Conservation (phyloP, 176 grass and related monocot species). For the Dactylis glomerata region DNA sequence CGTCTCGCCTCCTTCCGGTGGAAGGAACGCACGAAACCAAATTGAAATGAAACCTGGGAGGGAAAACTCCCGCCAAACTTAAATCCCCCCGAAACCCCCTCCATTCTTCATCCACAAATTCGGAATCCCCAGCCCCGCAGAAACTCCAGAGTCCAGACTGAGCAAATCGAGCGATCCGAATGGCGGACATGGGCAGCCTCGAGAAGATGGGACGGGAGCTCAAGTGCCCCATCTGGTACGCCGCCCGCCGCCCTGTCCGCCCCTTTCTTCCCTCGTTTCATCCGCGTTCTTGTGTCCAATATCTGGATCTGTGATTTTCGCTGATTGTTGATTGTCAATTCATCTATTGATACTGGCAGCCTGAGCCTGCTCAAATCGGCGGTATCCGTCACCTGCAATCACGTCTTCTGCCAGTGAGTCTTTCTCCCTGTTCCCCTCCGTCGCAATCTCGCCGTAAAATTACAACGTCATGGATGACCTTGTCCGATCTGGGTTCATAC, state of each 20-base stretch:
- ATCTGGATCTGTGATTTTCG: conserved; percentile 14
- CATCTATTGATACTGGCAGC: conserved; percentile 17
- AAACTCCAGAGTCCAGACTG: neutral
- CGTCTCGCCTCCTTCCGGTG: conserved; percentile 1
- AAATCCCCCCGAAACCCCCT: neutral
- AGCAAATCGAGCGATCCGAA: conserved; percentile 21
- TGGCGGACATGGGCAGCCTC: conserved; percentile 64
- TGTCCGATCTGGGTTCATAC: neutral
- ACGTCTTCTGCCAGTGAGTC: conserved; percentile 87
- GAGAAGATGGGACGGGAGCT: conserved; percentile 91
- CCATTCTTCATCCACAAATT: neutral
- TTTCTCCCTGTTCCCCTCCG: neutral
- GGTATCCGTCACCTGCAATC: conserved; percentile 72
- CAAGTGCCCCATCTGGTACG: conserved; percentile 92
- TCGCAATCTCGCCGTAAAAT: neutral
- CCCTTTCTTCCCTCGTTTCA: neutral
- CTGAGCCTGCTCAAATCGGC: conserved; percentile 66
- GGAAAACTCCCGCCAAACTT: conserved; percentile 45
- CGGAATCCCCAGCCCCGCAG: neutral
- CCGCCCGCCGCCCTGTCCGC: neutral
- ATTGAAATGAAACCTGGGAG: conserved; percentile 11
- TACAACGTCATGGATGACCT: neutral
- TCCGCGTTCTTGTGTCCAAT: neutral
- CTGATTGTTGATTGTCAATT: neutral
- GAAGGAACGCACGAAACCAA: conserved; percentile 3